These are phyloP conservation scores for Fusarium drepaniforme DNA, from an alignment of 2,329 filamentous ascomycete species.

Conservation along the genomic window DNA sequence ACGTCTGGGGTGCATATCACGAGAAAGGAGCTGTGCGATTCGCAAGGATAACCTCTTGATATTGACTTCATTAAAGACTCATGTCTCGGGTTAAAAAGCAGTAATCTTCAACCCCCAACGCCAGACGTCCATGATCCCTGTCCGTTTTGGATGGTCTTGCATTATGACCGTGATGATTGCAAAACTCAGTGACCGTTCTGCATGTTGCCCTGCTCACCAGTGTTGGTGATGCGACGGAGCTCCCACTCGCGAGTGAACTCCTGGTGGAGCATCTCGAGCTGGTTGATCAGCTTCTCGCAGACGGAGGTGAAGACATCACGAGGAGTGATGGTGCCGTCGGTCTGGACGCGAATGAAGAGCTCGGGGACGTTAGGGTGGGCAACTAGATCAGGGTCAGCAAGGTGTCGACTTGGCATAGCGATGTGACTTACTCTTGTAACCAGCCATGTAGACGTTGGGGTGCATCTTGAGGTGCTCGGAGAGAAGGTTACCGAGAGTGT, in stretches of 20 bases:
- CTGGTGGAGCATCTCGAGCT: slow-evolving; percentile 82
- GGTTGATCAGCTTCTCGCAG: slow-evolving; percentile 84
- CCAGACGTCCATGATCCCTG: slow-evolving; percentile 39
- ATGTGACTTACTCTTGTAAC: slow-evolving; percentile 81
- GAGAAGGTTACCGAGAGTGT: slow-evolving; percentile 93
- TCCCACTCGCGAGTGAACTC: slow-evolving; percentile 96
- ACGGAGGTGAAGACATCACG: slow-evolving; percentile 87
- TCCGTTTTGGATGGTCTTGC: slow-evolving; percentile 23
- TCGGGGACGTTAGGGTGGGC: slow-evolving; percentile 72
- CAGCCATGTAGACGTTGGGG: slow-evolving; percentile 87
- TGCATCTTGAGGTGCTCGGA: slow-evolving; percentile 87
- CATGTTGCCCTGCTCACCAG: slow-evolving; percentile 67
- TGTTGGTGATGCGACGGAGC: slow-evolving; percentile 84
- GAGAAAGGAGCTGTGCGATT: slow-evolving; percentile 16
- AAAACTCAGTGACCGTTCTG: slow-evolving; percentile 50
- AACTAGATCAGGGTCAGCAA: slow-evolving; percentile 50
- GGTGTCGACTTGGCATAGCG: no score
- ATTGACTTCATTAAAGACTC: slow-evolving; percentile 32
- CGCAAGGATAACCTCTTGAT: slow-evolving; percentile 24
- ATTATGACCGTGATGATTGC: slow-evolving; percentile 11
- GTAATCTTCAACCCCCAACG: slow-evolving; percentile 43
- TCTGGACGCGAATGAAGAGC: slow-evolving; percentile 84
- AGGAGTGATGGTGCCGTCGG: slow-evolving; percentile 88
- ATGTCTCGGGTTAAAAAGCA: slow-evolving; percentile 35
- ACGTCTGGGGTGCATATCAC: slow-evolving; percentile 19